Percentiles rank a stretch among this genome's conserved stretches.
Evolutionary conservation across 2,329 filamentous ascomycete genomes (phyloP).

Genomic region (Trichophyton benhamiae): DNA sequence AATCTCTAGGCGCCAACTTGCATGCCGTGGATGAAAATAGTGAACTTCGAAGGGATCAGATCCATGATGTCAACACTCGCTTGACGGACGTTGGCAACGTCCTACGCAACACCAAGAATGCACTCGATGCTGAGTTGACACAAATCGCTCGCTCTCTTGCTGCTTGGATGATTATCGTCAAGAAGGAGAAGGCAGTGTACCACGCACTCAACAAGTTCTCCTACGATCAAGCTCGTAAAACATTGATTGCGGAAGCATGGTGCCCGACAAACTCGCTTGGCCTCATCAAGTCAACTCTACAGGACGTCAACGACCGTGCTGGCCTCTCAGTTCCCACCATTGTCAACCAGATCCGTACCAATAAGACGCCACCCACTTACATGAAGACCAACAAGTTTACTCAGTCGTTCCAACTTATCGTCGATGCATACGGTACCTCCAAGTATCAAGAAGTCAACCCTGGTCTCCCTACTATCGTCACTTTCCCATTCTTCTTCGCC

Average conservation of each 20-base stretch:
- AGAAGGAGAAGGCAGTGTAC: constrained; percentile 97
- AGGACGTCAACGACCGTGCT: constrained; percentile 91
- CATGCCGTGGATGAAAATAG: constrained; percentile 98
- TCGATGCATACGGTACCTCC: constrained; percentile 94
- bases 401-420: constrained; percentile 95
- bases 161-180: constrained; percentile 93
- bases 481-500: constrained; percentile 97
- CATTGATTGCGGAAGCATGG: constrained; percentile 95
- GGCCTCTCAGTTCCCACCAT: constrained; percentile 96
- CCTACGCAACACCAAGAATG: constrained; percentile 85
- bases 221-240: constrained; percentile 90
- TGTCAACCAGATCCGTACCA: constrained; percentile 93
- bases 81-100: constrained; percentile 86
- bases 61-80: constrained; percentile 92
- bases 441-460: constrained; percentile 98
- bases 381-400: constrained; percentile 98
- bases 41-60: constrained; percentile 86
- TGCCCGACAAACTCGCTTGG: constrained; percentile 83
- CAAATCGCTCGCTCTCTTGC: constrained; percentile 87
- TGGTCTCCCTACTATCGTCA: constrained; percentile 85
- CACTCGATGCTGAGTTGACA: constrained; percentile 79
- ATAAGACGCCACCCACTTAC: constrained; percentile 94
- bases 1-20: constrained; percentile 87
- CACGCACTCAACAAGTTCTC: constrained; percentile 92
- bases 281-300: constrained; percentile 80